These are phyloP conservation scores for Aleurites moluccanus DNA, from an alignment of 441 rosid genomes.

Conservation along the genomic window DNA sequence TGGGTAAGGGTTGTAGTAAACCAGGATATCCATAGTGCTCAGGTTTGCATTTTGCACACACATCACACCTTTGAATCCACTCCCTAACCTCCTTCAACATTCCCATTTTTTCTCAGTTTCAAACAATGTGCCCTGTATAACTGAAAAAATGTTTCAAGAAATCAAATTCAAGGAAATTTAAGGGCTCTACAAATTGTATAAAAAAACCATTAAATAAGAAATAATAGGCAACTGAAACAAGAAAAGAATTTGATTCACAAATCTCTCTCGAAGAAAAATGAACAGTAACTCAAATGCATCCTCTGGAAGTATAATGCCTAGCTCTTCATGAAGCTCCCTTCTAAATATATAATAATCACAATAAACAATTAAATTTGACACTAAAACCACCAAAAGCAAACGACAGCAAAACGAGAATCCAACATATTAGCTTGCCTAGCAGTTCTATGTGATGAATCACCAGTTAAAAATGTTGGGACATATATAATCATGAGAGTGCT, in stretches of 20 bases:
- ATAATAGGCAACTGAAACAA: background rate
- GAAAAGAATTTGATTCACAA: conserved; percentile 25
- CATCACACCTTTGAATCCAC: no score
- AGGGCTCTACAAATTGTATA: no score
- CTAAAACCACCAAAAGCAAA: background rate
- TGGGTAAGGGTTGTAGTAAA: no score
- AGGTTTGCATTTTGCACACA: no score
- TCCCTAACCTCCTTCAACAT: no score
- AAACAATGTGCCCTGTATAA: no score
- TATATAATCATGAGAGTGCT: no score
- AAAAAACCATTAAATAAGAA: conserved; percentile 5
- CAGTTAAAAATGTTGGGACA: no score
- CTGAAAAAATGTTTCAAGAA: background rate
- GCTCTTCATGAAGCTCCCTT: conserved; percentile 93
- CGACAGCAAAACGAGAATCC: background rate
- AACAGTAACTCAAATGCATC: conserved; percentile 88
- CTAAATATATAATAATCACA: conserved; percentile 33
- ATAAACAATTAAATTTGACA: background rate
- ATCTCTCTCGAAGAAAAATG: conserved; percentile 74
- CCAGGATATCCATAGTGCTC: no score
- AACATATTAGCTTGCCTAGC: conserved; percentile 46
- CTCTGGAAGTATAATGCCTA: conserved; percentile 73
- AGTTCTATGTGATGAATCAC: conserved; percentile 69
- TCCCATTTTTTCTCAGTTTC: no score
- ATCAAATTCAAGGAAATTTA: background rate